Evolutionary conservation across 2,329 filamentous ascomycete genomes (phyloP), one percentile per base, ranked within the genome.

Genomic region (Ceratocystis eucalypticola): DNA sequence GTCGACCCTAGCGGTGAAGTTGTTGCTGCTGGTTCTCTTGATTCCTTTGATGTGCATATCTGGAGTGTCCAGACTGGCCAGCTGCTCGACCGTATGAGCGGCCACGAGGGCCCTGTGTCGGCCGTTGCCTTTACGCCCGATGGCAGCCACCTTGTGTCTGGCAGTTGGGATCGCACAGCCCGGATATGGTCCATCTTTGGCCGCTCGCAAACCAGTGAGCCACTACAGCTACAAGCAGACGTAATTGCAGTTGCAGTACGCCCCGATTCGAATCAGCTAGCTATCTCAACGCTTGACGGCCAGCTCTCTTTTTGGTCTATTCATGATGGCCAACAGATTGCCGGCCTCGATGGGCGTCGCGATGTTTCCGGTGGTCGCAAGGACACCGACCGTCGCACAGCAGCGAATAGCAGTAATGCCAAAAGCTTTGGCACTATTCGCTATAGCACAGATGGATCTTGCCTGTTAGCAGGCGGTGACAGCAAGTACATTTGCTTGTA

Each of bases 401-500:
- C 94, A 2, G 94, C 94, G 59, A 97, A 96, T 72, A 87, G 88
- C 2, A 84, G 91, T 1, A 91, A 91, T 46, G 96, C 90, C 53
- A 99, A 99, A 75, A 88, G 85, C 70, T 99, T 96, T 78, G 87
- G 84, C 72, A 88, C 88, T 5, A 89, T 99, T 70, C 85, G 84
- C 65, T 99, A 97, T 77, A 96, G 91, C 74, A 88, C 90, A 1
- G 94, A 99, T 73, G 94, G 94, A 12, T 89, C 85, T 69, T 96
- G 94, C 71, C 80, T 99, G 10, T 80, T 99, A 50, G 94, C 93
- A 0, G 92, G 85, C 61, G 94, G 94, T 41, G 96, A 94, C 80
- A 96, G 91, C 85, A 99, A 99, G 78, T 96, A 96, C 75, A 96
- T 99, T 64, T 97, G 94, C 74, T 76, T 99, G 67, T 99, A 99